A percentile compares a stretch with the other conserved stretches of the same genome.
These are phyloP conservation scores for Yarrowia osloensis DNA, from an alignment of 805 yeast genomes.

Conservation along the genomic window DNA sequence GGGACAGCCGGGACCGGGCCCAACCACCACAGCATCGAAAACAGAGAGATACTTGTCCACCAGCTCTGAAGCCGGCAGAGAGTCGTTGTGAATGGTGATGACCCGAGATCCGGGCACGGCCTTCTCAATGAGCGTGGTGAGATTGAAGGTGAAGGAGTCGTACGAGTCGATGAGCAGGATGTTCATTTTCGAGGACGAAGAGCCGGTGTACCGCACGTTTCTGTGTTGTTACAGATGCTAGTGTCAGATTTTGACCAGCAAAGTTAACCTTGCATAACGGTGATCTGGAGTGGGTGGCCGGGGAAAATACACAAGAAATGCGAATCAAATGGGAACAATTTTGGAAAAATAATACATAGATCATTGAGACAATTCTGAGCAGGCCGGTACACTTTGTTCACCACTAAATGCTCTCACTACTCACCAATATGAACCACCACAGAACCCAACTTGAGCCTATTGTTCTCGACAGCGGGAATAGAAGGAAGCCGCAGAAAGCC, in stretches of 20 bases:
- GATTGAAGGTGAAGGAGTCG: conserved; percentile 90
- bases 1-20: conserved; percentile 99
- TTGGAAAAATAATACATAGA: not conserved
- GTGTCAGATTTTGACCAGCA: conserved; percentile 21
- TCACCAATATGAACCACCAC: not conserved
- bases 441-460: not conserved
- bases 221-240: not conserved
- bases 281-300: not conserved
- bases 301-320: not conserved
- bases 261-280: conserved; percentile 30
- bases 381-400: too few relatives aligned
- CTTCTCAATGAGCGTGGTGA: conserved; percentile 58
- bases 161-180: conserved; percentile 84
- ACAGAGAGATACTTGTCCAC: conserved; percentile 49
- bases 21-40: conserved; percentile 78
- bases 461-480: conserved; percentile 22
- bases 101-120: conserved; percentile 54
- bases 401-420: too few relatives aligned
- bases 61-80: conserved; percentile 44
- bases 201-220: not conserved
- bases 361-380: not conserved
- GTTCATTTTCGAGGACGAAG: not conserved
- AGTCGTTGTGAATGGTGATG: conserved; percentile 63
- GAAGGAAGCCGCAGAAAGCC: conserved; percentile 22
- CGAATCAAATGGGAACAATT: not conserved